A percentile compares a stretch with the other conserved stretches of the same genome.
Evolutionary conservation across 1,284 basidiomycete species (phyloP).

Genomic region (Mycosarcoma mackinlayi): DNA sequence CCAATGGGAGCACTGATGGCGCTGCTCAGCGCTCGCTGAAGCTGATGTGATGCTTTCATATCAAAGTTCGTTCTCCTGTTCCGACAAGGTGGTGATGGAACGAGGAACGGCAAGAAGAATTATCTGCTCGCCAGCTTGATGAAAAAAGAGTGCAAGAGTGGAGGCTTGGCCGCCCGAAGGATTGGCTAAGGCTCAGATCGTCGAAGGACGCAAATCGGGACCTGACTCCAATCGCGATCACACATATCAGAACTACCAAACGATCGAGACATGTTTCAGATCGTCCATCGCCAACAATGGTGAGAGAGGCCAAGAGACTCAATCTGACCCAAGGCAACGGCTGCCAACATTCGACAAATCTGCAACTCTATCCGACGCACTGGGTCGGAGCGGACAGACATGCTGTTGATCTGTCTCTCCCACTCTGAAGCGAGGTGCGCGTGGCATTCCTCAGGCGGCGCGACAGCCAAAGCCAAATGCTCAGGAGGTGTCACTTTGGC

Average conservation of each 20-base stretch:
- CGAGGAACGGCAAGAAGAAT: neutral
- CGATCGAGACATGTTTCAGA: too few species aligned
- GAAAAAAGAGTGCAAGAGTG: too few species aligned
- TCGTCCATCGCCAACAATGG: too few species aligned
- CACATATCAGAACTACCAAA: too few species aligned
- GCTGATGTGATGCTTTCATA: conserved; percentile 23
- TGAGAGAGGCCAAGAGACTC: too few species aligned
- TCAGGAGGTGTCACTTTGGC: conserved; percentile 13
- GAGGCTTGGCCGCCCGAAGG: conserved; percentile 12
- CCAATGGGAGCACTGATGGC: neutral
- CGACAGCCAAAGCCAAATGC: conserved; percentile 1
- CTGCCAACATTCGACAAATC: too few species aligned
- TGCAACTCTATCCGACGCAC: too few species aligned
- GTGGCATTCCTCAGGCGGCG: conserved; percentile 28
- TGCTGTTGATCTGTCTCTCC: too few species aligned
- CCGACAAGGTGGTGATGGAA: neutral
- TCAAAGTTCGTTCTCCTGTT: neutral
- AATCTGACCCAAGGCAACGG: neutral
- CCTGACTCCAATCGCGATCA: neutral
- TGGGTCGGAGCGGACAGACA: too few species aligned
- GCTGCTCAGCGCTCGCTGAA: conserved; percentile 8
- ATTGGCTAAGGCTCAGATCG: conserved; percentile 14
- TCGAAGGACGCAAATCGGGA: neutral
- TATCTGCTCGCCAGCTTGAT: too few species aligned
- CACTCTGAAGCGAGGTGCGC: conserved; percentile 26